Percentiles rank a stretch among this genome's conserved stretches.
Conservation (phyloP, 768 basidiomycete genomes). For the Pisolithus sp. region DNA sequence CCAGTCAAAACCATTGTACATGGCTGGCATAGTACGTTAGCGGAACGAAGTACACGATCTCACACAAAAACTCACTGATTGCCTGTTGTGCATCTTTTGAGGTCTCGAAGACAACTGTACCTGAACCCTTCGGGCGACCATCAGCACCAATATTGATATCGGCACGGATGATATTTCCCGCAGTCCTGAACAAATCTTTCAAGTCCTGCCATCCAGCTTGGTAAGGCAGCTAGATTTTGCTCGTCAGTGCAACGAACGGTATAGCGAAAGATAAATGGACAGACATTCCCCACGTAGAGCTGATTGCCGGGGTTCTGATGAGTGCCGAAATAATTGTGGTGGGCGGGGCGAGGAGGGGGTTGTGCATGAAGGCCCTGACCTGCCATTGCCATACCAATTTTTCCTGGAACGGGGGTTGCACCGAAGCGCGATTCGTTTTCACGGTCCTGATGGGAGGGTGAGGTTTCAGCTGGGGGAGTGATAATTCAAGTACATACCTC, state of each 20-base stretch:
- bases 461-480: neutral
- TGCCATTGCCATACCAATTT: slow-evolving; percentile 94
- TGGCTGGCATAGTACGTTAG: slow-evolving; percentile 43
- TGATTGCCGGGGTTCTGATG: slow-evolving; percentile 73
- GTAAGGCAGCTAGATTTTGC: slow-evolving; percentile 65
- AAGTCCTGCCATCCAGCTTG: slow-evolving; percentile 99
- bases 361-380: slow-evolving; percentile 78
- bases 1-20: slow-evolving; percentile 98
- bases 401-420: slow-evolving; percentile 90
- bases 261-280: slow-evolving; percentile 13
- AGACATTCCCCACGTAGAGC: slow-evolving; percentile 86
- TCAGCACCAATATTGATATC: slow-evolving; percentile 93
- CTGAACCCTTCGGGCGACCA: slow-evolving; percentile 91
- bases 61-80: slow-evolving; percentile 60
- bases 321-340: slow-evolving; percentile 65
- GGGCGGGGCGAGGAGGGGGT: slow-evolving; percentile 78
- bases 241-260: slow-evolving; percentile 3
- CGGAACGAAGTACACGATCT: neutral
- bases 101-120: slow-evolving; percentile 95
- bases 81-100: slow-evolving; percentile 87
- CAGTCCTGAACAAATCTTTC: slow-evolving; percentile 93
- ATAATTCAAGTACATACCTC: slow-evolving; percentile 50
- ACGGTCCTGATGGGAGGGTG: slow-evolving; percentile 68
- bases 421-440: slow-evolving; percentile 96
- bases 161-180: slow-evolving; percentile 91